phyloP scores from a whole-genome alignment of 768 basidiomycete species.

The Collybia mongolica region DNA sequence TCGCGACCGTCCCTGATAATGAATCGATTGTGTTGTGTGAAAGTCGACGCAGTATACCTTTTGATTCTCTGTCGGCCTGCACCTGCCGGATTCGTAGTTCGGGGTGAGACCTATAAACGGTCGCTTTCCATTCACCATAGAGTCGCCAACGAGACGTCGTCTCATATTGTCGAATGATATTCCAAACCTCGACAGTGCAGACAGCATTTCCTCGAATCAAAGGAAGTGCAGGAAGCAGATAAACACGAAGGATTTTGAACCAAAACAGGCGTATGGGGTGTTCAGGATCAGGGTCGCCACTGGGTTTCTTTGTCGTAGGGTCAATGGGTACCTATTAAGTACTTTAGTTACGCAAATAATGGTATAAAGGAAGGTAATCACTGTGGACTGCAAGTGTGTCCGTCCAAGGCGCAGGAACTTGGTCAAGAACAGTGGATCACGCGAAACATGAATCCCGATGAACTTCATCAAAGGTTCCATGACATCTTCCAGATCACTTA shows the following conservation, averaged over 20 bases:
- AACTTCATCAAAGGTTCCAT: conserved; percentile 80
- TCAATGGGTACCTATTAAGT: conserved; percentile 44
- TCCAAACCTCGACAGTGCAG: conserved; percentile 92
- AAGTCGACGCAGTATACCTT: conserved; percentile 84
- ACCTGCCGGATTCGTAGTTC: conserved; percentile 78
- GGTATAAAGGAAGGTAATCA: conserved; percentile 17
- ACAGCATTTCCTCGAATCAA: conserved; percentile 85
- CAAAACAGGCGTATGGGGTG: conserved; percentile 76
- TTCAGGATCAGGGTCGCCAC: conserved; percentile 51
- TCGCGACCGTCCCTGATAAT: conserved; percentile 85
- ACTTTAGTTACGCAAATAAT: background rate
- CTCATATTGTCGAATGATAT: conserved; percentile 77
- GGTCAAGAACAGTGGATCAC: conserved; percentile 74
- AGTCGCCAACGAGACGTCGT: conserved; percentile 82
- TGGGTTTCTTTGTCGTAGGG: conserved; percentile 58
- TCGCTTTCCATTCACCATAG: conserved; percentile 93
- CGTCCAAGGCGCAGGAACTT: conserved; percentile 82
- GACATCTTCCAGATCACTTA: conserved; percentile 73
- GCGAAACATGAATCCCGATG: conserved; percentile 77
- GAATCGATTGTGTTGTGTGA: conserved; percentile 82
- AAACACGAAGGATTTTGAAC: conserved; percentile 76
- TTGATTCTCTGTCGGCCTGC: conserved; percentile 85
- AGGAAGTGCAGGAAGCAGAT: conserved; percentile 85
- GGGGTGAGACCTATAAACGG: conserved; percentile 69
- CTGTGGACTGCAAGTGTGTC: conserved; percentile 55